A percentile compares a stretch with the other conserved stretches of the same genome.
Conservation (phyloP, 73 alveolate genomes). For the Tetrahymena elliotti region DNA sequence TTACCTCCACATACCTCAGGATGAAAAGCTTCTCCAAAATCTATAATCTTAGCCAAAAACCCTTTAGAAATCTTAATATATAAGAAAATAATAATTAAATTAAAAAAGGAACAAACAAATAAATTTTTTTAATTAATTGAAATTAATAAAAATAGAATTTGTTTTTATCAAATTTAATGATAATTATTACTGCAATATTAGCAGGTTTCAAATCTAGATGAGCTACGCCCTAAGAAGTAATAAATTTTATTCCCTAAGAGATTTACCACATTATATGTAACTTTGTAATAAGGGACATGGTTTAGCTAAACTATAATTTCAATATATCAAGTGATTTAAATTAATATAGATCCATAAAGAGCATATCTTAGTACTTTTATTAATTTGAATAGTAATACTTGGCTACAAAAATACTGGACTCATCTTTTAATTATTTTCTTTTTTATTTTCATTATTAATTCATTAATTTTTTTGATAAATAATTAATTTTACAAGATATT, state of each 20-base stretch:
- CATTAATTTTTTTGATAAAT: neutral
- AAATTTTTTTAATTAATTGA: neutral
- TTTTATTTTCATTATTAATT: neutral
- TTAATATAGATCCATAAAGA: neutral
- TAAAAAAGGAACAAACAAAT: too few species aligned
- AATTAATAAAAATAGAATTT: too few species aligned
- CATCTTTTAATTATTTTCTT: neutral
- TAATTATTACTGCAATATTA: neutral
- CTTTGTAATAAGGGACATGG: neutral
- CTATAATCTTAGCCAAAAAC: neutral
- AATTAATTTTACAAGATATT: neutral
- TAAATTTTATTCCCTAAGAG: neutral
- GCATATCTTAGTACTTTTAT: neutral
- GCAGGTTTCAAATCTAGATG: neutral
- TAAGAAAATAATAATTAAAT: too few species aligned
- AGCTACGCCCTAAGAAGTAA: neutral
- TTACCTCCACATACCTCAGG: neutral
- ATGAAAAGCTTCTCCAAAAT: neutral
- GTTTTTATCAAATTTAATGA: too few species aligned
- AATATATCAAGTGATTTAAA: neutral
- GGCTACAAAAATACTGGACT: neutral
- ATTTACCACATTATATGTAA: neutral
- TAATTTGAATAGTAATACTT: neutral
- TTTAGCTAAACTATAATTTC: neutral
- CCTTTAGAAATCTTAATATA: neutral